A percentile compares a stretch with the other conserved stretches of the same genome.
phyloP scores from a whole-genome alignment of 257 asterid species.

The Solanum chiquidenum region DNA sequence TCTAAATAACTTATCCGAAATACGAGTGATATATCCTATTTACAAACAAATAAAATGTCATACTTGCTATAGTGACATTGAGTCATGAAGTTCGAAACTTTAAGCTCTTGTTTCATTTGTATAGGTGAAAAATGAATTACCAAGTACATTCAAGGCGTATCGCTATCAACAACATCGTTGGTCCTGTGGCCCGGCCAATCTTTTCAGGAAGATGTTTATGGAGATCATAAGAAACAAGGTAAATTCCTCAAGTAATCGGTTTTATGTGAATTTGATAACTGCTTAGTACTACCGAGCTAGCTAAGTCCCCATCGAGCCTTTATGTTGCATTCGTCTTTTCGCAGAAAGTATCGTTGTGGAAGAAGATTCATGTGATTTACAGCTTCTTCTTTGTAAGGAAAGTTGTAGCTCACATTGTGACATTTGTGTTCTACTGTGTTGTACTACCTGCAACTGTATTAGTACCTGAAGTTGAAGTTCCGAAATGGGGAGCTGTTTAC shows the following conservation, averaged over 20 bases:
- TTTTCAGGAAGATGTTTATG: conserved; percentile 48
- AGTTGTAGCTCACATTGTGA: conserved; percentile 50
- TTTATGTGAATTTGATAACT: background rate
- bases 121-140: conserved; percentile 71
- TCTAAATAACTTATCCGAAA: background rate
- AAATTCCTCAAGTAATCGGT: background rate
- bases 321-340: background rate
- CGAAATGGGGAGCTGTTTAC: conserved; percentile 57
- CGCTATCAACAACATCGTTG: conserved; percentile 73
- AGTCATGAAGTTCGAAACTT: background rate
- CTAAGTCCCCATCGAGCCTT: background rate
- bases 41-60: background rate
- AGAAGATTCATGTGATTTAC: conserved; percentile 58
- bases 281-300: background rate
- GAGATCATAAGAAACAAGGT: conserved; percentile 62
- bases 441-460: conserved; percentile 55
- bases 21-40: background rate
- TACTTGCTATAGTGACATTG: background rate
- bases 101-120: background rate
- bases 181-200: conserved; percentile 80
- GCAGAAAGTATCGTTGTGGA: conserved; percentile 59
- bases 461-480: conserved; percentile 55
- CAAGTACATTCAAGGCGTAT: conserved; percentile 58
- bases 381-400: conserved; percentile 73
- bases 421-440: conserved; percentile 58